These are phyloP conservation scores for Colletotrichum spaethianum DNA, from an alignment of 2,329 filamentous ascomycete genomes.

Conservation along the genomic window DNA sequence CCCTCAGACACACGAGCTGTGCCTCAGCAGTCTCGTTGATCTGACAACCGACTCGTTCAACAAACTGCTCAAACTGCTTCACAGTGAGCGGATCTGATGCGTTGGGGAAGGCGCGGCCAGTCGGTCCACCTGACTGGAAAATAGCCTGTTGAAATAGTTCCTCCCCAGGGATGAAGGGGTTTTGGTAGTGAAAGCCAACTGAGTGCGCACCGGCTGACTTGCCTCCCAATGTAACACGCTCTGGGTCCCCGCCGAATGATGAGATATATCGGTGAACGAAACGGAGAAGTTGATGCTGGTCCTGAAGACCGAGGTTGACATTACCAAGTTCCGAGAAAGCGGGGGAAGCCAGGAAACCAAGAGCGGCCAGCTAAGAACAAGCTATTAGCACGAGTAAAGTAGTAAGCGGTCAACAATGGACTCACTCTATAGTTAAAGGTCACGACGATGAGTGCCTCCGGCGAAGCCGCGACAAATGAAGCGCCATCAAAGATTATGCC, in stretches of 20 bases:
- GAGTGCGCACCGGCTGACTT: constrained; percentile 66
- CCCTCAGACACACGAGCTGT: constrained; percentile 56
- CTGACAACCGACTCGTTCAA: constrained; percentile 48
- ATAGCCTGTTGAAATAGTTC: constrained; percentile 53
- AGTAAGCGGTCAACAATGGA: accelerated
- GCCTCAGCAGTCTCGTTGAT: constrained; percentile 47
- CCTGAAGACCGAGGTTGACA: constrained; percentile 67
- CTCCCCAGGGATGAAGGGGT: constrained; percentile 50
- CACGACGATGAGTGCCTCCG: constrained; percentile 46
- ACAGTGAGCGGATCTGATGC: constrained; percentile 51
- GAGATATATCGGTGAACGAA: constrained; percentile 68
- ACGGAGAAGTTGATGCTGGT: constrained; percentile 65
- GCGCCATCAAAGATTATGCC: constrained; percentile 40
- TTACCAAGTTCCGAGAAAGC: constrained; percentile 52
- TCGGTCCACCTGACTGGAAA: constrained; percentile 55
- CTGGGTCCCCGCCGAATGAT: constrained; percentile 67
- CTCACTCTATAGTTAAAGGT: constrained; percentile 48
- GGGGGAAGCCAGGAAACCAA: constrained; percentile 61
- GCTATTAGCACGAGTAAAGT: accelerated
- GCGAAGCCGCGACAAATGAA: constrained; percentile 46
- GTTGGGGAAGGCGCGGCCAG: constrained; percentile 54
- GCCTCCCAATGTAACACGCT: constrained; percentile 67
- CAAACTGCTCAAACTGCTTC: constrained; percentile 50
- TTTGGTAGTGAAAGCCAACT: constrained; percentile 55
- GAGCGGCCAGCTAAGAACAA: constrained; percentile 2